Evolutionary conservation across 208 protist species (phyloP).

Genomic region (Wallacemonas sp.): DNA sequence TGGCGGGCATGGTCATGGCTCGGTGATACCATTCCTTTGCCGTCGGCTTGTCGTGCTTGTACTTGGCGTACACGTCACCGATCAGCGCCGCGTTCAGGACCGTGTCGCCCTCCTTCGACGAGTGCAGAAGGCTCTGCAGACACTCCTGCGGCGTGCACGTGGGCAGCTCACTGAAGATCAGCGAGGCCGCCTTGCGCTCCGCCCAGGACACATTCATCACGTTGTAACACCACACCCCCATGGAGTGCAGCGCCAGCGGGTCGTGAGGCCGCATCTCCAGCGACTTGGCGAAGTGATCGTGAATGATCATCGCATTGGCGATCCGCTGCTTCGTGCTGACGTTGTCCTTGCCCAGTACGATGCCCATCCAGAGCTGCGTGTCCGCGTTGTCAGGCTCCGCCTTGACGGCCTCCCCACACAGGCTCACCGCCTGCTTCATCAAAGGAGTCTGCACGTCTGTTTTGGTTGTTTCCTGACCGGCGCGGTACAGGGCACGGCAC

Average conservation of each 20-base stretch:
- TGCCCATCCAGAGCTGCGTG: conserved; percentile 89
- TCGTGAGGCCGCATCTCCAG: conserved; percentile 83
- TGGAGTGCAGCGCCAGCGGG: conserved; percentile 80
- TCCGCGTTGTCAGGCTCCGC: conserved; percentile 53
- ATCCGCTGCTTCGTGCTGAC: conserved; percentile 89
- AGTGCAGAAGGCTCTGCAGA: conserved; percentile 69
- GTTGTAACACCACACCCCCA: conserved; percentile 91
- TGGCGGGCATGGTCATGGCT: conserved; percentile 58
- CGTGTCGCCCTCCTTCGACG: conserved; percentile 50
- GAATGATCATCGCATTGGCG: conserved; percentile 82
- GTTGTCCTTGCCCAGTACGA: conserved; percentile 70
- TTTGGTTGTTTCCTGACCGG: conserved; percentile 72
- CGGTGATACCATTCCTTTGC: conserved; percentile 85
- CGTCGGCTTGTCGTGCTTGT: conserved; percentile 50
- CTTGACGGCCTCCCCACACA: conserved; percentile 66
- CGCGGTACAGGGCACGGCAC: conserved; percentile 73
- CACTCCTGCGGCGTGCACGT: conserved; percentile 88
- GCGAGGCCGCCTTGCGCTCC: conserved; percentile 80
- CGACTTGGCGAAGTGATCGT: conserved; percentile 83
- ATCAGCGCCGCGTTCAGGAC: conserved; percentile 74
- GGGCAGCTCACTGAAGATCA: conserved; percentile 89
- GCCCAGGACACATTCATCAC: conserved; percentile 86
- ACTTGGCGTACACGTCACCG: conserved; percentile 66
- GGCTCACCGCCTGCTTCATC: conserved; percentile 62
- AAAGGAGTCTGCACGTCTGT: conserved; percentile 35